Evolutionary conservation across 2,329 filamentous ascomycete species (phyloP).

Genomic region (Colletotrichum higginsianum): DNA sequence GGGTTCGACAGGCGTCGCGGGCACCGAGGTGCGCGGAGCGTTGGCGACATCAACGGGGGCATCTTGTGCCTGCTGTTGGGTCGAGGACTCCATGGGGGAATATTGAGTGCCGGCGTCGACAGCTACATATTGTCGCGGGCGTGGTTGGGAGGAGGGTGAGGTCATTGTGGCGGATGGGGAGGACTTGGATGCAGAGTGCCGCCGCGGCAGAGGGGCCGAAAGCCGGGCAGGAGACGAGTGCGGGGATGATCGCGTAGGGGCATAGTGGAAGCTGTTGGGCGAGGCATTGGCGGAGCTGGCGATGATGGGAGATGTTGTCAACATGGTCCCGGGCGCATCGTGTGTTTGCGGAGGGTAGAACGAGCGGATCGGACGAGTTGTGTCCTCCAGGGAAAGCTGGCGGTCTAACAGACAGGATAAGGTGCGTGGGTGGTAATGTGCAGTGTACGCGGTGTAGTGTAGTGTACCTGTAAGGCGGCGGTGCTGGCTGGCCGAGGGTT

Average conservation of each 20-base stretch:
- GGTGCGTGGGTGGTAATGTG: neutral
- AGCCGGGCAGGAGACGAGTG: constrained; percentile 58
- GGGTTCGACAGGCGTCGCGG: constrained; percentile 46
- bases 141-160: constrained; percentile 46
- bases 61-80: constrained; percentile 17
- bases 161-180: constrained; percentile 53
- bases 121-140: constrained; percentile 59
- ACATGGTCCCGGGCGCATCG: constrained; percentile 70
- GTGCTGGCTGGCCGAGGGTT: neutral
- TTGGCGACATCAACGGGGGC: constrained; percentile 36
- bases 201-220: constrained; percentile 58
- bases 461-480: constrained; percentile 1
- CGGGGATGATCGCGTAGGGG: constrained; percentile 60
- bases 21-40: constrained; percentile 47
- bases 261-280: constrained; percentile 65
- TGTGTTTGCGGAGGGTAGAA: constrained; percentile 44
- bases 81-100: constrained; percentile 61
- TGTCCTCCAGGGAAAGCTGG: constrained; percentile 12
- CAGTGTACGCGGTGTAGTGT: neutral
- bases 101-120: constrained; percentile 65
- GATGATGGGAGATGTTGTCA: constrained; percentile 70
- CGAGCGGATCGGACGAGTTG: constrained; percentile 19
- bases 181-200: constrained; percentile 52
- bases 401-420: neutral
- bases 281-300: constrained; percentile 67